Evolutionary conservation across 306 rosid genomes (phyloP), one percentile per base, ranked within the genome.

Genomic region (Vicia faba): DNA sequence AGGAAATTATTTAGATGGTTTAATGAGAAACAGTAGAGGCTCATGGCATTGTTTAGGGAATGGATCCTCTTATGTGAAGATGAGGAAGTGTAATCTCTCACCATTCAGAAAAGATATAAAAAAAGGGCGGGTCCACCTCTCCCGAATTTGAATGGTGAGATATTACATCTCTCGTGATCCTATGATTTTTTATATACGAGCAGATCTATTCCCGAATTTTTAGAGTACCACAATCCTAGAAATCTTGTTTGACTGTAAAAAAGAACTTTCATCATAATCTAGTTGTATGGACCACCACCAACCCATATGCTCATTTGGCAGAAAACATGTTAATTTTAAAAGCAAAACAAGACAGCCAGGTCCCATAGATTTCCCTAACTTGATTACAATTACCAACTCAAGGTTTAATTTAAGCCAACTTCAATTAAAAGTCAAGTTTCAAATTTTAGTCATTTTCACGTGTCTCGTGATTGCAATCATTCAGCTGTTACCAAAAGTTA

Each of bases 231-330:
- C 15, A 46, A 33, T 74, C 59, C 73, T 65, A 70, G 60, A 69
- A 31, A 60, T 51, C 67, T n/a, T 50, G 58, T 46, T 63, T 20
- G 54, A 57, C 46, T 16, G 56, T 33, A 50, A 61, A 75, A 64
- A 66, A 55, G 3, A 51, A 12, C 58, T 63, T 73, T 8, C 49
- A 56, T 76, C 66, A 80, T 70, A 51, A 70, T 43, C 50, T 46
- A 33, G 58, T 26, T 7, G 69, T 19, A 40, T 64, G 78, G 71
- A 78, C 82, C 82, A 73, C 68, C 15, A 73, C 64, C 15, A 66
- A 66, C 41, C 71, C 64, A 18, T 38, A 39, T 64, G 70, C 65
- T 68, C 65, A 65, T 69, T 69, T 70, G 70, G 74, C 61, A 64
- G 68, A 66, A 71, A 49, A 64, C 35, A 50, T 41, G 35, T 15